Percentiles rank a stretch among this genome's conserved stretches.
These are phyloP conservation scores for Choiromyces venosus DNA, from an alignment of 495 filamentous ascomycete genomes.

Conservation along the genomic window DNA sequence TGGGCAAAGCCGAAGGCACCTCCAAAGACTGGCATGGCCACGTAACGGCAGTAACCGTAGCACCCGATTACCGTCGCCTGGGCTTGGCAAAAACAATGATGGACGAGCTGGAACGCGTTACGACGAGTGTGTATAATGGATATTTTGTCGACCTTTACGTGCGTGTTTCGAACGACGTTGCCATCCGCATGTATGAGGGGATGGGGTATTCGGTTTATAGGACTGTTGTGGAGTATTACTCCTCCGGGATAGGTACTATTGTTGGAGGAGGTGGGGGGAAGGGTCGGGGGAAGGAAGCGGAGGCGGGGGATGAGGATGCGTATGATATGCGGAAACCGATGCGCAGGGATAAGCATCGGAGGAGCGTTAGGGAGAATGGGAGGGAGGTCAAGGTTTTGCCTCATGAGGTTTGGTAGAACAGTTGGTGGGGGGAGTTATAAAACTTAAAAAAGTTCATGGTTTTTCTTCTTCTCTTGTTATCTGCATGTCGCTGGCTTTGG, in stretches of 20 bases:
- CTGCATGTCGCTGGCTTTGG: background rate
- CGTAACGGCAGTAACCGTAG: slow-evolving; percentile 91
- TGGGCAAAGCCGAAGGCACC: slow-evolving; percentile 90
- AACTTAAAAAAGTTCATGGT: too few species aligned
- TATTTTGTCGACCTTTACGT: slow-evolving; percentile 98
- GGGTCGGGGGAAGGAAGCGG: slow-evolving; percentile 41
- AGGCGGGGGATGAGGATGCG: slow-evolving; percentile 16
- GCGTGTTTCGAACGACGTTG: slow-evolving; percentile 76
- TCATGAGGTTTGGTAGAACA: slow-evolving; percentile 68
- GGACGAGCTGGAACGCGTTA: slow-evolving; percentile 67
- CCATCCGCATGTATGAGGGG: slow-evolving; percentile 77
- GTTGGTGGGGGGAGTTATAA: background rate
- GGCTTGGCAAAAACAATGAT: slow-evolving; percentile 79
- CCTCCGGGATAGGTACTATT: slow-evolving; percentile 57
- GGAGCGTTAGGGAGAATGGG: slow-evolving; percentile 76
- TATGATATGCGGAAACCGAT: slow-evolving; percentile 87
- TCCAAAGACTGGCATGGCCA: slow-evolving; percentile 97
- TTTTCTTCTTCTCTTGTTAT: too few species aligned
- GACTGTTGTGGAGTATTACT: slow-evolving; percentile 85
- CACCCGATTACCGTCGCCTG: slow-evolving; percentile 74
- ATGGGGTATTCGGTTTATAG: slow-evolving; percentile 88
- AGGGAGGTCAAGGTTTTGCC: slow-evolving; percentile 75
- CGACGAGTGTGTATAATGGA: slow-evolving; percentile 66
- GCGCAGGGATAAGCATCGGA: slow-evolving; percentile 68
- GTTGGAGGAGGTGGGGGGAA: slow-evolving; percentile 55